Percentiles rank a stretch among this genome's conserved stretches.
phyloP scores from a whole-genome alignment of 352 stramenopile species.

The Phytophthora europaea region DNA sequence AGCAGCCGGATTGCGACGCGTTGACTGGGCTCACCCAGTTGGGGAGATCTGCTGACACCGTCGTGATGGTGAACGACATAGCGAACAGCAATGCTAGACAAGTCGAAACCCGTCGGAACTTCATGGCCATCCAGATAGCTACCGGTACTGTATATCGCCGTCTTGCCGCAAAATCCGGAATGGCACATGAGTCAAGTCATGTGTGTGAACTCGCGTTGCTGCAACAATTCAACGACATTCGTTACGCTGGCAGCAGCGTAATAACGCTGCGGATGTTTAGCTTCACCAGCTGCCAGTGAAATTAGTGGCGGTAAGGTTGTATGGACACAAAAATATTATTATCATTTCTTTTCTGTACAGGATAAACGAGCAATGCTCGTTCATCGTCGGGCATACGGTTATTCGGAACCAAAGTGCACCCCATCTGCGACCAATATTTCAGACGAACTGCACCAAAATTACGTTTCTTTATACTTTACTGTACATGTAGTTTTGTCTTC shows the following conservation, averaged over 20 bases:
- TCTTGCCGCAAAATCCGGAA: conserved; percentile 11
- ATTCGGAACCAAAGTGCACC: neutral
- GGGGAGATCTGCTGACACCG: conserved; percentile 14
- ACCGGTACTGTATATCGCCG: neutral
- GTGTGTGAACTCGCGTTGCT: neutral
- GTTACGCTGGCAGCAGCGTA: neutral
- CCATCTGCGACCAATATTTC: neutral
- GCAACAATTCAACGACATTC: neutral
- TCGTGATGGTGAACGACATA: neutral
- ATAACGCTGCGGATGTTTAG: neutral
- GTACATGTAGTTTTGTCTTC: neutral
- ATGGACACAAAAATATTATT: neutral
- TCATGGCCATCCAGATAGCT: conserved; percentile 7
- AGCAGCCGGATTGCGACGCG: conserved; percentile 49
- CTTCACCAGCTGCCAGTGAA: neutral
- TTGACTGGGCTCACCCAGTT: conserved; percentile 40
- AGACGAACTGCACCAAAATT: neutral
- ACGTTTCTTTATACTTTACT: neutral
- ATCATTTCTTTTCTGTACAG: neutral
- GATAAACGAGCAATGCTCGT: conserved; percentile 1
- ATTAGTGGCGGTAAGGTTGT: neutral
- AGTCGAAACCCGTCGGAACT: conserved; percentile 1
- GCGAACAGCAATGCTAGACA: conserved; percentile 6
- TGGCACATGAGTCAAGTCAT: conserved; percentile 5
- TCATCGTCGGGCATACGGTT: neutral